Evolutionary conservation across 768 basidiomycete genomes (phyloP).

Genomic region (Boletus bicolor): DNA sequence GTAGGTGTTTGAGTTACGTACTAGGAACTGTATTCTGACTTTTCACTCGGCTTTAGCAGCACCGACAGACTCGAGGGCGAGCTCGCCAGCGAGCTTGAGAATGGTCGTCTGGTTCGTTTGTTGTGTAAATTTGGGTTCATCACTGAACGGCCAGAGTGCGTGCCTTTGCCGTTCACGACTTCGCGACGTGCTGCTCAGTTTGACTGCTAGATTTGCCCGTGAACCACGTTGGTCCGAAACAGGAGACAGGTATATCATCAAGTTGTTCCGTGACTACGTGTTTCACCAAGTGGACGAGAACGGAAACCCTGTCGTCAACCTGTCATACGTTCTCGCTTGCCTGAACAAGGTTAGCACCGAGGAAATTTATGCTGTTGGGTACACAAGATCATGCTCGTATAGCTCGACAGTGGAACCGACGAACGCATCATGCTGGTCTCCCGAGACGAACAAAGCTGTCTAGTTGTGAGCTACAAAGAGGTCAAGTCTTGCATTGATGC

Average conservation of each 20-base stretch:
- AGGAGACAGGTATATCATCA: constrained; percentile 96
- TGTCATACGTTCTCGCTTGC: constrained; percentile 87
- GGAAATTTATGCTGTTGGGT: background rate
- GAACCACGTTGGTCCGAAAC: constrained; percentile 98
- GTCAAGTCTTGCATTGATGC: constrained; percentile 82
- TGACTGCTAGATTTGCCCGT: constrained; percentile 75
- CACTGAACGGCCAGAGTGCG: constrained; percentile 98
- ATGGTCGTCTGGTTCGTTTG: constrained; percentile 84
- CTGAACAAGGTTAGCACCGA: constrained; percentile 76
- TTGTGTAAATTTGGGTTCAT: constrained; percentile 96
- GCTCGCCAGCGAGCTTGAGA: constrained; percentile 87
- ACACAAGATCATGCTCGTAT: background rate
- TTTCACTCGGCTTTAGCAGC: constrained; percentile 46
- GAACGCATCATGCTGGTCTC: constrained; percentile 94
- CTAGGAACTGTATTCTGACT: background rate
- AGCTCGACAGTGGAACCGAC: constrained; percentile 93
- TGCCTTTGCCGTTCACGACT: constrained; percentile 11
- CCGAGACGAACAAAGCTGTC: constrained; percentile 92
- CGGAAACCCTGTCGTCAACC: constrained; percentile 84
- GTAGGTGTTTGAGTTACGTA: constrained; percentile 41
- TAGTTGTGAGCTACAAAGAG: constrained; percentile 91
- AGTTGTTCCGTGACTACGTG: constrained; percentile 96
- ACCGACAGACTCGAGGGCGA: constrained; percentile 81
- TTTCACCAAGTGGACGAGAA: constrained; percentile 96
- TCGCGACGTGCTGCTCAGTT: background rate